Percentiles rank a stretch among this genome's conserved stretches.
These are phyloP conservation scores for Pestalotiopsis fici DNA, from an alignment of 2,329 filamentous ascomycete genomes.

Conservation along the genomic window DNA sequence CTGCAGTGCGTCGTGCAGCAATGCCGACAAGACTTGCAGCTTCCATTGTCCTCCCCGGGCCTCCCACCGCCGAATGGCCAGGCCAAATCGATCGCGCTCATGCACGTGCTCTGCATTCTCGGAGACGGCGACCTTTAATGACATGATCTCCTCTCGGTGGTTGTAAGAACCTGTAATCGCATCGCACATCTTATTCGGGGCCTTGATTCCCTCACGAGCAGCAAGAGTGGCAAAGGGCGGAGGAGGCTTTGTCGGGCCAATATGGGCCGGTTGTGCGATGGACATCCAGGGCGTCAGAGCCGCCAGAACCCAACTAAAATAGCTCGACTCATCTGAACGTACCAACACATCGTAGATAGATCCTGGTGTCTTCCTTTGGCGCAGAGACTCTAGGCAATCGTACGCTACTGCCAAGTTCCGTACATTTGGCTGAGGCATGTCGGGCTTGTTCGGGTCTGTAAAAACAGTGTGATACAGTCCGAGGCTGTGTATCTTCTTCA, in stretches of 20 bases:
- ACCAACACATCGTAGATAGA: conserved; percentile 59
- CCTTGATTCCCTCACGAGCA: conserved; percentile 76
- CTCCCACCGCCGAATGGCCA: conserved; percentile 75
- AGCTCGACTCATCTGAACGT: conserved; percentile 64
- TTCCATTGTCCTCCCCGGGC: conserved; percentile 64
- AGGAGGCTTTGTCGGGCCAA: conserved; percentile 48
- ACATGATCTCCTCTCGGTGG: conserved; percentile 65
- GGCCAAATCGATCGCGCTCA: conserved; percentile 67
- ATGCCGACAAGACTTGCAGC: conserved; percentile 67
- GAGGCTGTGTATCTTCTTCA: conserved; percentile 67
- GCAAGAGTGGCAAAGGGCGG: conserved; percentile 64
- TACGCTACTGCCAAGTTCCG: conserved; percentile 66
- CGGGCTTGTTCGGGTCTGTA: conserved; percentile 60
- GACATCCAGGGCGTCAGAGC: conserved; percentile 74
- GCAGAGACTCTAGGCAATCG: conserved; percentile 58
- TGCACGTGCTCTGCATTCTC: conserved; percentile 44
- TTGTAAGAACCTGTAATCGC: conserved; percentile 65
- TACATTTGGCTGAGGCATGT: conserved; percentile 57
- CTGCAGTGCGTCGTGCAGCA: conserved; percentile 64
- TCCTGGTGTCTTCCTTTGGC: conserved; percentile 40
- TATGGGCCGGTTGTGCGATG: conserved; percentile 39
- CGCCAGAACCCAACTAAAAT: conserved; percentile 75
- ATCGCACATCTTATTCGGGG: conserved; percentile 73
- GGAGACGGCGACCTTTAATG: conserved; percentile 57
- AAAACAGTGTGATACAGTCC: conserved; percentile 74